A percentile compares a stretch with the other conserved stretches of the same genome.
These are phyloP conservation scores for Xylariaceae sp. DNA, from an alignment of 2,329 filamentous ascomycete species.

Conservation along the genomic window DNA sequence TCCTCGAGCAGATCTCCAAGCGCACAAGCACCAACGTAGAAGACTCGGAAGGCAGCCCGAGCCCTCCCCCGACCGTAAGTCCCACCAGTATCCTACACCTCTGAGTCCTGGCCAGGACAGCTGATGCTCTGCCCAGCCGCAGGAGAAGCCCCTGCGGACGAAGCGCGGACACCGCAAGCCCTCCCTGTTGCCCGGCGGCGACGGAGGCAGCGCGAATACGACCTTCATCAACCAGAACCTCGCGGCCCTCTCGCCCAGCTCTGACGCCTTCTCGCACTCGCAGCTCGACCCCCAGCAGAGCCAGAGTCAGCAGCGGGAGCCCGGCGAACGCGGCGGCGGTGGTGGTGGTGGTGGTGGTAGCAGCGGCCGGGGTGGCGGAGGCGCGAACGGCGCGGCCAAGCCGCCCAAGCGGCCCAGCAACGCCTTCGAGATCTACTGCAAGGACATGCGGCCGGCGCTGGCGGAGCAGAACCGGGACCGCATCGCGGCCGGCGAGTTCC, in stretches of 20 bases:
- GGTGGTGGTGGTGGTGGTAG: too few relatives aligned
- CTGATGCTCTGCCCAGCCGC: slow-evolving; percentile 60
- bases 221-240: slow-evolving; percentile 40
- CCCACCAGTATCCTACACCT: slow-evolving; percentile 4
- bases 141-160: slow-evolving; percentile 68
- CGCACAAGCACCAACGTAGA: slow-evolving; percentile 68
- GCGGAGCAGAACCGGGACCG: slow-evolving; percentile 37
- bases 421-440: slow-evolving; percentile 50
- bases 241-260: slow-evolving; percentile 39
- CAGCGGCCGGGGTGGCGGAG: too few relatives aligned
- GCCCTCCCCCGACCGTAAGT: slow-evolving; percentile 69
- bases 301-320: slow-evolving; percentile 19
- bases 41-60: slow-evolving; percentile 72
- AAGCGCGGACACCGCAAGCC: slow-evolving; percentile 65
- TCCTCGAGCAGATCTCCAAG: slow-evolving; percentile 65
- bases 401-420: slow-evolving; percentile 35
- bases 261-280: slow-evolving; percentile 46
- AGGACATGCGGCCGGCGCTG: slow-evolving; percentile 38
- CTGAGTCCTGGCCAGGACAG: too few relatives aligned
- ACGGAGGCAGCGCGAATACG: slow-evolving; percentile 29
- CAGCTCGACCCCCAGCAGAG: slow-evolving; percentile 32
- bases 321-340: too few relatives aligned
- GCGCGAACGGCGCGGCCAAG: slow-evolving; percentile 34
- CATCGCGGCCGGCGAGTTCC: slow-evolving; percentile 26
- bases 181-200: slow-evolving; percentile 38